Evolutionary conservation across 306 rosid genomes (phyloP), one percentile per base, ranked within the genome.

Genomic region (Quercus ilex): DNA sequence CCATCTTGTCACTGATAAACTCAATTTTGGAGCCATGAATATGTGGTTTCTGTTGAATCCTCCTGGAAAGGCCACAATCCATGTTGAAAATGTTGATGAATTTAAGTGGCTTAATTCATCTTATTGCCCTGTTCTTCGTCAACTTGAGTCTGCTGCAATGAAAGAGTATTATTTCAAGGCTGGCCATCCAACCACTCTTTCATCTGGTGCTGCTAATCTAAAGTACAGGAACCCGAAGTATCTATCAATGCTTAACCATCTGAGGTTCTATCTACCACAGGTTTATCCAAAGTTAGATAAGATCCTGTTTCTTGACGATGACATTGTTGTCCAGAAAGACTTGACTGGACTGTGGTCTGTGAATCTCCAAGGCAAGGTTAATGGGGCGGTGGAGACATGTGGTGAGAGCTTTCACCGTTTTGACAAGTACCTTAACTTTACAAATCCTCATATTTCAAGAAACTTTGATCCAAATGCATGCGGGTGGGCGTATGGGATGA

Each of bases 401-500:
- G 93, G 97, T 69, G 86, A 82, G 76, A 96, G 98, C 80, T 96
- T 95, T 87, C 97, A 93, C 83, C 90, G 98, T 57, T 93, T 96
- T 70, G 94, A 96, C 91, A 96, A 91, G 84, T 96, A 96, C 83
- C 93, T 96, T 19, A 96, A 96, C 86, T 96, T 96, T 57, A 86
- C 98, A 28, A 91, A 88, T 85, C 92, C 92, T 5, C 93, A 88
- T 71, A 96, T 96, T 77, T 94, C 99, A 17, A 91, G 93, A 86
- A 85, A 89, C 60, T 93, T 96, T 83, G 90, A 91, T 83, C 99
- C 98, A 25, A 91, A 91, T 85, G 96, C 98, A 38, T 93, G 99
- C 69, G 97, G 98, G 57, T 93, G 98, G 99, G 99, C 99, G 5
- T 93, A 93, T 14, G 99, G 99, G 57, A 93, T 96, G 99, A 96